These are phyloP conservation scores for Mitragyna speciosa DNA, from an alignment of 257 asterid species.

Conservation along the genomic window DNA sequence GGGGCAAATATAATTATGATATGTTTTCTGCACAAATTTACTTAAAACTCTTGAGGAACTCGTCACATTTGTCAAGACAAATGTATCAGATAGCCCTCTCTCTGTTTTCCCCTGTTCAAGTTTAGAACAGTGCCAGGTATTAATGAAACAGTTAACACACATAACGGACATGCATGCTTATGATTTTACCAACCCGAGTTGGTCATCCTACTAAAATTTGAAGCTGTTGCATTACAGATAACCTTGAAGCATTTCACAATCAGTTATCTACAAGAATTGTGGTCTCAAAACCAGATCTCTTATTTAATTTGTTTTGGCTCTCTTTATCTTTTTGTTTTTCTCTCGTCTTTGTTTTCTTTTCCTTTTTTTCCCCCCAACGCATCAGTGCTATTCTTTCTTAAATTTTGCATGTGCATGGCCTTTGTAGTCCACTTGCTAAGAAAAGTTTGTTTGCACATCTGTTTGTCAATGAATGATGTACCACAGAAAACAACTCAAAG, in stretches of 20 bases:
- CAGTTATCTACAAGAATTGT: not conserved
- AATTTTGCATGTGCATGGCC: slow-evolving; percentile 9
- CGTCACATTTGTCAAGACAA: not conserved
- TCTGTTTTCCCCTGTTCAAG: not conserved
- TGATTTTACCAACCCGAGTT: not conserved
- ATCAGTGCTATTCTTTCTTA: not conserved
- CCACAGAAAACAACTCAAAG: not conserved
- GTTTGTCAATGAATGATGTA: slow-evolving; percentile 4
- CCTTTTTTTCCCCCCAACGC: not conserved
- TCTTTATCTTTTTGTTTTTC: not conserved
- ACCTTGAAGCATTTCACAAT: not conserved
- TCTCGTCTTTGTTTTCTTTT: not conserved
- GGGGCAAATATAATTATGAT: not conserved
- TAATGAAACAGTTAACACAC: not conserved
- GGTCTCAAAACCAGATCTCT: not conserved
- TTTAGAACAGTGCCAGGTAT: not conserved
- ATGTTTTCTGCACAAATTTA: not conserved
- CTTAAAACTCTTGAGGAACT: not conserved
- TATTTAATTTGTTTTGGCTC: not conserved
- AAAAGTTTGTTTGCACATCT: slow-evolving; percentile 16
- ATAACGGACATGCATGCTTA: not conserved
- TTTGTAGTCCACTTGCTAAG: not conserved
- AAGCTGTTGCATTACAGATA: not conserved
- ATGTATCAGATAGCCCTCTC: not conserved
- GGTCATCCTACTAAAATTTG: not conserved